A percentile compares a stretch with the other conserved stretches of the same genome.
phyloP scores from a whole-genome alignment of 176 grass and related monocot species.

The Phragmites australis region DNA sequence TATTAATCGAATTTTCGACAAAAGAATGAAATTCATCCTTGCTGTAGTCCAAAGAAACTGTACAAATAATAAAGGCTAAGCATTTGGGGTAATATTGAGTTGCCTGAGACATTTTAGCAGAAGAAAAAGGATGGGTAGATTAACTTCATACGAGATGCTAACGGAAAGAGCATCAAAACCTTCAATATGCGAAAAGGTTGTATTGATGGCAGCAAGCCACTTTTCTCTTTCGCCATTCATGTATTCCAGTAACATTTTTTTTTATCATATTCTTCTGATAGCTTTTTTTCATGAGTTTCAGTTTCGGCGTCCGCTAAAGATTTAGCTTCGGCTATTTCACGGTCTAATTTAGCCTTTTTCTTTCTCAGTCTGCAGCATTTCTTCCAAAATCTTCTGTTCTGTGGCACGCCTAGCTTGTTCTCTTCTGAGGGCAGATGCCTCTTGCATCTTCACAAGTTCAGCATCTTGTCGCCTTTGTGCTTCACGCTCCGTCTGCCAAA shows the following conservation, averaged over 20 bases:
- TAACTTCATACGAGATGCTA: slow-evolving; percentile 9
- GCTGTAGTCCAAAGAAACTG: slow-evolving; percentile 6
- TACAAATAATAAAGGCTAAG: neutral
- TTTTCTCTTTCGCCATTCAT: slow-evolving; percentile 81
- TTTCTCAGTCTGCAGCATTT: slow-evolving; percentile 54
- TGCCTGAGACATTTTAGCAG: neutral
- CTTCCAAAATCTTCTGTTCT: slow-evolving; percentile 67
- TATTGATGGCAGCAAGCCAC: slow-evolving; percentile 89
- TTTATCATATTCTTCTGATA: slow-evolving; percentile 59
- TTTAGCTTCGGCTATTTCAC: slow-evolving; percentile 40
- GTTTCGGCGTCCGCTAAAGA: slow-evolving; percentile 60
- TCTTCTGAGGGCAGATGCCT: slow-evolving; percentile 60
- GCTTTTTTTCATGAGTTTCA: slow-evolving; percentile 39
- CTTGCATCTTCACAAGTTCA: slow-evolving; percentile 95
- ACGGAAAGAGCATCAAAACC: slow-evolving; percentile 39
- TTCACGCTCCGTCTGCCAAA: slow-evolving; percentile 70
- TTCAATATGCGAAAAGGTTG: slow-evolving; percentile 94
- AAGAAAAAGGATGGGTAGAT: neutral
- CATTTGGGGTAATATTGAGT: neutral
- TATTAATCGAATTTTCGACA: neutral
- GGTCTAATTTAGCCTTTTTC: slow-evolving; percentile 59
- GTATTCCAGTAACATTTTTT: slow-evolving; percentile 56
- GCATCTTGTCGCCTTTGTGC: slow-evolving; percentile 63
- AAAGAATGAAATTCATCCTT: neutral
- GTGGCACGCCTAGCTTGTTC: slow-evolving; percentile 70